Conservation (phyloP, 2,329 filamentous ascomycete genomes). For the Colletotrichum incanum region DNA sequence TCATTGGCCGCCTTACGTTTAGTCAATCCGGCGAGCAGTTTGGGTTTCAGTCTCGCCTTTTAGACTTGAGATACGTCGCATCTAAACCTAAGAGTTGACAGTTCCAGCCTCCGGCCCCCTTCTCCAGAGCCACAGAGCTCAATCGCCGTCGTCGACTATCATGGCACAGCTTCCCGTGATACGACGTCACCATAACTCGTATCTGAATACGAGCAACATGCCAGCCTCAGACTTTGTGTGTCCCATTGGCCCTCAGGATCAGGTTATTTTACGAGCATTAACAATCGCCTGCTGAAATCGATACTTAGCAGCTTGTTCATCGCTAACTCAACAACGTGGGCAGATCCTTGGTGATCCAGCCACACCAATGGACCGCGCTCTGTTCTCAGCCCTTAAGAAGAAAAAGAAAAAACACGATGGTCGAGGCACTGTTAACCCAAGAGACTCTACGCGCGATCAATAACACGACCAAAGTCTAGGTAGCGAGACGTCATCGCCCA, state of each 20-base stretch:
- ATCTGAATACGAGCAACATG: not conserved
- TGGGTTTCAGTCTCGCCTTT: not conserved
- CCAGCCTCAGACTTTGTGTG: not conserved
- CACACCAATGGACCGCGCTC: not conserved
- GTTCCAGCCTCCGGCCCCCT: no score
- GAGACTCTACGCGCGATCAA: no score
- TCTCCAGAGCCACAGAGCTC: not conserved
- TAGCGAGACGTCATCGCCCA: no score
- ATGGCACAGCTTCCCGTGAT: not conserved
- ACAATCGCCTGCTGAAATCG: not conserved
- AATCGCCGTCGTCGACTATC: not conserved
- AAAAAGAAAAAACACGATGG: no score
- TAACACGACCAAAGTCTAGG: no score
- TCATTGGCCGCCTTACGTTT: conserved; percentile 26
- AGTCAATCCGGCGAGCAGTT: not conserved
- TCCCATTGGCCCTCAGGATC: not conserved
- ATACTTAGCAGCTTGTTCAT: not conserved
- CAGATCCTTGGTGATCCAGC: not conserved
- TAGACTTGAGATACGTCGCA: not conserved
- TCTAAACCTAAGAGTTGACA: no score
- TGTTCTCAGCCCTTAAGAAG: no score
- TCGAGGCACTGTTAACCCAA: no score
- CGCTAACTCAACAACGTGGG: not conserved
- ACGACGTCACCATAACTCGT: not conserved
- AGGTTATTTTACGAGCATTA: not conserved